phyloP scores from a whole-genome alignment of 441 rosid genomes.

The Mallotus japonicus region DNA sequence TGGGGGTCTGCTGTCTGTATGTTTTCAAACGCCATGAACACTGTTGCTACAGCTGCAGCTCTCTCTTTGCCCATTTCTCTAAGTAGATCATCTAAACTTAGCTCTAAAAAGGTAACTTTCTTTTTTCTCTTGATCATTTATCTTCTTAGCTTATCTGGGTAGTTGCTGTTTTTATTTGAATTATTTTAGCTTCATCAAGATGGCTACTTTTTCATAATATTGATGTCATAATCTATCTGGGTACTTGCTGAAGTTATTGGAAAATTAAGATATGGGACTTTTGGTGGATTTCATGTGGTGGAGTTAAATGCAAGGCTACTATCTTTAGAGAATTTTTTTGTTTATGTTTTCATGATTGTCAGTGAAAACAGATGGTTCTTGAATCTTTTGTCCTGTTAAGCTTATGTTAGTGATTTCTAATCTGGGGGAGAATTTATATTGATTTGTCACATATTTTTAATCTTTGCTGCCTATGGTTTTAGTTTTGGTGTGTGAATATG shows the following conservation, averaged over 20 bases:
- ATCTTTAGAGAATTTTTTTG: not conserved
- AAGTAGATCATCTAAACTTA: constrained; percentile 47
- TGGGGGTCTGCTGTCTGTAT: not conserved
- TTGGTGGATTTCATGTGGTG: not conserved
- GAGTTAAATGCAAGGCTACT: not conserved
- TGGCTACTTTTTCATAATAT: not conserved
- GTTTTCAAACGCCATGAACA: constrained; percentile 56
- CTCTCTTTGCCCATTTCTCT: constrained; percentile 70
- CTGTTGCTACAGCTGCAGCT: constrained; percentile 64
- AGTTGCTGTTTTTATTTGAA: not conserved
- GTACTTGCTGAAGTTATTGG: constrained; percentile 11
- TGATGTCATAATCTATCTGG: constrained; percentile 3
- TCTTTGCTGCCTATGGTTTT: not conserved
- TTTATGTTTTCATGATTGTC: not conserved
- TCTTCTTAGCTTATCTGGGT: constrained; percentile 16
- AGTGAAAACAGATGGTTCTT: not conserved
- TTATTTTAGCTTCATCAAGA: not conserved
- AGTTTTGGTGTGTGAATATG: not conserved
- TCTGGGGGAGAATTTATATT: not conserved
- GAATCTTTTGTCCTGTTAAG: not conserved
- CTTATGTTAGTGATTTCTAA: not conserved
- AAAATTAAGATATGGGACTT: constrained; percentile 1
- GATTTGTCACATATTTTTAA: constrained; percentile 3
- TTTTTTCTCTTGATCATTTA: not conserved
- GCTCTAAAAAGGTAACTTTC: constrained; percentile 50